These are phyloP conservation scores for Boletus reticuloceps DNA, from an alignment of 768 basidiomycete genomes.

Conservation along the genomic window DNA sequence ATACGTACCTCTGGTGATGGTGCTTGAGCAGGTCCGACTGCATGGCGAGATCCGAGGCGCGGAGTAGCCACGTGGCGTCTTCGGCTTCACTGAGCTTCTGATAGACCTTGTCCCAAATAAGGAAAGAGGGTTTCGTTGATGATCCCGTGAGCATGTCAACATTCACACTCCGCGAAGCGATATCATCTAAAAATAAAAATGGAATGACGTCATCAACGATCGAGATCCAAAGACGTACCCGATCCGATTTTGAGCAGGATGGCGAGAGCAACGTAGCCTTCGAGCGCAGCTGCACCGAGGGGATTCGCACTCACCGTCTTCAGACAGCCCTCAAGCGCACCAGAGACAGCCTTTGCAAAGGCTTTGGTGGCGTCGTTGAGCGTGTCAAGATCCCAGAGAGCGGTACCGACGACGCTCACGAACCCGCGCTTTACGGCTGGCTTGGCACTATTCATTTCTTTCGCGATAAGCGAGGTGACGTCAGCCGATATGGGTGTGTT, in stretches of 20 bases:
- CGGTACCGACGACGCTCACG: slow-evolving; percentile 57
- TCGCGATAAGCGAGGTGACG: slow-evolving; percentile 49
- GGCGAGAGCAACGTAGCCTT: slow-evolving; percentile 79
- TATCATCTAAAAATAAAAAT: slow-evolving; percentile 36
- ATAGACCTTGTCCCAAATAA: slow-evolving; percentile 87
- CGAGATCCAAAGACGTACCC: slow-evolving; percentile 21
- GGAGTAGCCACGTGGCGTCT: slow-evolving; percentile 77
- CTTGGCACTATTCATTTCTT: slow-evolving; percentile 72
- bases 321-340: slow-evolving; percentile 66
- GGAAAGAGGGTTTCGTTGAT: slow-evolving; percentile 74
- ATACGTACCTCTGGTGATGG: slow-evolving; percentile 45
- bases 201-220: neutral
- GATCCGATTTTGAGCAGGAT: slow-evolving; percentile 45
- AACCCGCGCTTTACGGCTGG: slow-evolving; percentile 58
- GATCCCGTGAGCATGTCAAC: slow-evolving; percentile 47
- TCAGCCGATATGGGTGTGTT: slow-evolving; percentile 44
- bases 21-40: slow-evolving; percentile 48
- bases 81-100: slow-evolving; percentile 58
- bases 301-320: slow-evolving; percentile 65
- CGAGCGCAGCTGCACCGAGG: slow-evolving; percentile 65
- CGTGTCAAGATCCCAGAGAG: slow-evolving; percentile 48
- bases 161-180: slow-evolving; percentile 46
- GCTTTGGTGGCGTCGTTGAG: slow-evolving; percentile 42
- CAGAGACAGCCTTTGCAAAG: slow-evolving; percentile 55
- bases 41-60: slow-evolving; percentile 54